Evolutionary conservation across 2,329 filamentous ascomycete species (phyloP), one percentile per base, ranked within the genome.

Genomic region (Whalleya microplaca): DNA sequence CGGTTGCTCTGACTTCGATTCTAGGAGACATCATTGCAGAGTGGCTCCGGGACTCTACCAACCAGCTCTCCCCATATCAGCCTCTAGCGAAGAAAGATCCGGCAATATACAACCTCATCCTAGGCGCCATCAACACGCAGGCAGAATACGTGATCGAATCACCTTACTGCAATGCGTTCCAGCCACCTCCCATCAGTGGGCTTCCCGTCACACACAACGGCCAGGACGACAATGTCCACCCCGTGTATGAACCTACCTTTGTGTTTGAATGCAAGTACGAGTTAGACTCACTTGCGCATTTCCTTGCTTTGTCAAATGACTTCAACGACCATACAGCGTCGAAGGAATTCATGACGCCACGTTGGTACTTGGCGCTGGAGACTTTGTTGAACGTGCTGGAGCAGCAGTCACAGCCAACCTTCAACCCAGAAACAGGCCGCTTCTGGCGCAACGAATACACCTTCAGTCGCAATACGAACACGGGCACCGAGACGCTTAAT

Each of bases 241-340:
- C 95, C 0, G 80, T 81, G 0, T 98, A 96, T 70, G 92, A 98
- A 69, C 89, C 89, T 0, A 84, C 81, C 0, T 84, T 87, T 47
- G 95, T 99, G 2, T 99, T 97, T 64, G 95, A 99, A 75, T 99
- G 95, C 84, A 99, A 99, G 76, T 99, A 98, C 75, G 95, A 99
- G 77, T 86, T 99, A 20, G 95, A 99, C 75, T 97, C 93, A 8
- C 81, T 99, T 0, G 95, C 93, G 0, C 89, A 96, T 70, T 99
- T 99, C 72, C 82, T 99, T 5, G 86, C 90, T 0, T 77, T 99
- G 2, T 85, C 83, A 18, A 97, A 96, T 67, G 87, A 96, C 65
- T 98, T 96, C 75, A 83, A 95, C 75, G 85, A 89, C 41, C 83
- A 91, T 69, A 96, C 92, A 0, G 82, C 82, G 2, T 94, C 91